Evolutionary conservation across 257 asterid species (phyloP).

Genomic region (Hygrophila difformis): DNA sequence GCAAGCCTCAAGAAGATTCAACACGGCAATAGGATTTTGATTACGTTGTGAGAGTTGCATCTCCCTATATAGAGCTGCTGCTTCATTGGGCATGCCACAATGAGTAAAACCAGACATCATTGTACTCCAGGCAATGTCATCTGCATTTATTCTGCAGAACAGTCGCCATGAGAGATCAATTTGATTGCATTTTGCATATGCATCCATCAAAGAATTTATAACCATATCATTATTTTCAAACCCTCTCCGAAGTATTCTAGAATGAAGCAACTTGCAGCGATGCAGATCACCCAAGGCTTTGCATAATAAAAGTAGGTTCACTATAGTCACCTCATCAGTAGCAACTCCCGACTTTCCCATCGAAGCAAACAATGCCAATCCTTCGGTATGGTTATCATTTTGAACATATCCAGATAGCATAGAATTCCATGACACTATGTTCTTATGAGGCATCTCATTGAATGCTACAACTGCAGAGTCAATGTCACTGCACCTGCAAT

Average conservation of each 20-base stretch:
- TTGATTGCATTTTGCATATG: slow-evolving; percentile 68
- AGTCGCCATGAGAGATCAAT: slow-evolving; percentile 44
- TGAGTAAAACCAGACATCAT: slow-evolving; percentile 77
- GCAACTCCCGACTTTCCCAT: slow-evolving; percentile 44
- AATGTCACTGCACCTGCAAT: slow-evolving; percentile 63
- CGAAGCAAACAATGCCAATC: slow-evolving; percentile 39
- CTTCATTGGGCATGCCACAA: slow-evolving; percentile 74
- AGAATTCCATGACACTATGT: slow-evolving; percentile 75
- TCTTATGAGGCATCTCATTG: slow-evolving; percentile 45
- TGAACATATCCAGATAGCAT: slow-evolving; percentile 64
- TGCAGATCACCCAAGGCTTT: slow-evolving; percentile 38
- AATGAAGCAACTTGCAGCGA: slow-evolving; percentile 59
- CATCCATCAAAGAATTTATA: slow-evolving; percentile 65
- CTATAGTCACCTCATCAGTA: slow-evolving; percentile 74
- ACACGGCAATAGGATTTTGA: slow-evolving; percentile 46
- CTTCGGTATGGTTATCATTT: slow-evolving; percentile 46
- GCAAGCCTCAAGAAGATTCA: slow-evolving; percentile 80
- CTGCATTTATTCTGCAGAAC: slow-evolving; percentile 45
- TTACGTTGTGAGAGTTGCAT: slow-evolving; percentile 35
- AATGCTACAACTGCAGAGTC: slow-evolving; percentile 53
- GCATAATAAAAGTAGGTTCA: slow-evolving; percentile 59
- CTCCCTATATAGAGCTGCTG: slow-evolving; percentile 45
- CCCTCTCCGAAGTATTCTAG: slow-evolving; percentile 40
- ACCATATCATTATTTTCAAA: slow-evolving; percentile 55
- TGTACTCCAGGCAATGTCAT: slow-evolving; percentile 82